Base-by-base conservation (phyloP, 2,329 filamentous ascomycete species). In the Phialemonium atrogriseum region DNA sequence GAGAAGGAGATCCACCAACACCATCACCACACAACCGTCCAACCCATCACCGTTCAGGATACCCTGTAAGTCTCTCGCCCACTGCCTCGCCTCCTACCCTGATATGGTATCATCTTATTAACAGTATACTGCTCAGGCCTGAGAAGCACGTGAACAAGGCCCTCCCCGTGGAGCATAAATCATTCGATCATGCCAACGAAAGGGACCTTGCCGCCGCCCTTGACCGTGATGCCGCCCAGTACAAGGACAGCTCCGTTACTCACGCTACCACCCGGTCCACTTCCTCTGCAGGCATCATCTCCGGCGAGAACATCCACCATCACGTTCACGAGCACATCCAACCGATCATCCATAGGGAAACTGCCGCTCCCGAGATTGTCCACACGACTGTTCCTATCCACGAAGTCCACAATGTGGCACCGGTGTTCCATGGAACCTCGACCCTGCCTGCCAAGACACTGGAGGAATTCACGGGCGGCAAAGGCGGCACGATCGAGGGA, bases 301-400 rank as follows among this genome's bases (percentile, higher is more conserved):
- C 64, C 21, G 75, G 73, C 32, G 74, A 80, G 56, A 74, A 80
- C 47, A 60, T 77, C 12, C 76, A 80, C 50, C 76, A 80, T 34
- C 61, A 73, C 33, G 67, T 81, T 4, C 75, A 81, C 40, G 77
- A 84, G 52, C 76, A 72, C 18, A 70, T 85, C 28, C 78, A 85
- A 51, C 80, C 80, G 0, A 68, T 85, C 1, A 62, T 86, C 21
- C 65, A 85, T 30, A 83, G 82, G 50, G 76, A 84, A 42, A 74
- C 70, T 1, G 61, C 84, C 17, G 71, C 81, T 41, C 78, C 77
- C 2, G 66, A 73, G 11, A 69, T 85, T 4, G 64, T 84, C 2
- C 82, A 86, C 60, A 84, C 76, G 15, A 84, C 77, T 2, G 64
- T 81, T 0, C 81, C 80, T 0, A 68, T 86, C 24, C 80, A 85